phyloP scores from a whole-genome alignment of 352 stramenopile genomes.

The Globisporangium carolinianum region DNA sequence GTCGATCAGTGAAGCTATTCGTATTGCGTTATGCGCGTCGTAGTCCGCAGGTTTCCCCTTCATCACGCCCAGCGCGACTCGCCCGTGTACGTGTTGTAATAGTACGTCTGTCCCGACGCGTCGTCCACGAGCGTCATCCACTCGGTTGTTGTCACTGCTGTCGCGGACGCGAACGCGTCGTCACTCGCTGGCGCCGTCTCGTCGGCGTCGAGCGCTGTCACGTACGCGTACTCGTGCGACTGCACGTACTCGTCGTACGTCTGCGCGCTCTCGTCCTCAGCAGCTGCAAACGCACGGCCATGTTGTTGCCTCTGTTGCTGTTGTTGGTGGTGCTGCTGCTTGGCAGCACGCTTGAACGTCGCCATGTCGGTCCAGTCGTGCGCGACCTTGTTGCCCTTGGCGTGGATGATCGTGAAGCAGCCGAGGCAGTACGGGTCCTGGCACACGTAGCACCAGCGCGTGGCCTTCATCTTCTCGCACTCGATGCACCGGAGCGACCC shows the following conservation, averaged over 20 bases:
- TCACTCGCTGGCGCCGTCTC: slow-evolving; percentile 12
- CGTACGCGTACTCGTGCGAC: slow-evolving; percentile 75
- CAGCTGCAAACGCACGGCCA: background rate
- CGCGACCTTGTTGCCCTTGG: slow-evolving; percentile 67
- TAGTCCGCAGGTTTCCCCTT: background rate
- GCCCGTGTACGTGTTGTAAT: slow-evolving; percentile 65
- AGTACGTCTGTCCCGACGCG: slow-evolving; percentile 55
- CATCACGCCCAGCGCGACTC: slow-evolving; percentile 60
- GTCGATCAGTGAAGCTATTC: background rate
- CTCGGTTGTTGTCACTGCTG: slow-evolving; percentile 7
- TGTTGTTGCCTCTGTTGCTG: slow-evolving; percentile 15
- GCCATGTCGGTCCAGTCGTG: slow-evolving; percentile 73
- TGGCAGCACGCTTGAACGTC: slow-evolving; percentile 40
- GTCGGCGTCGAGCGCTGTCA: slow-evolving; percentile 33
- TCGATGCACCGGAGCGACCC: slow-evolving; percentile 72
- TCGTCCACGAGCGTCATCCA: slow-evolving; percentile 66
- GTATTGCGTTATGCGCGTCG: background rate
- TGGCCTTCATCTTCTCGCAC: slow-evolving; percentile 82
- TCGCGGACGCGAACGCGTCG: slow-evolving; percentile 13
- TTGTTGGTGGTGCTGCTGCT: slow-evolving; percentile 26
- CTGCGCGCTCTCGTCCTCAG: slow-evolving; percentile 50
- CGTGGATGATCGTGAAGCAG: slow-evolving; percentile 80
- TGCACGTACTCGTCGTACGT: slow-evolving; percentile 73
- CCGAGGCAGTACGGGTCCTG: slow-evolving; percentile 76
- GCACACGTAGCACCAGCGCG: slow-evolving; percentile 65